These are phyloP conservation scores for Albugo candida DNA, from an alignment of 352 stramenopile genomes.

Conservation along the genomic window DNA sequence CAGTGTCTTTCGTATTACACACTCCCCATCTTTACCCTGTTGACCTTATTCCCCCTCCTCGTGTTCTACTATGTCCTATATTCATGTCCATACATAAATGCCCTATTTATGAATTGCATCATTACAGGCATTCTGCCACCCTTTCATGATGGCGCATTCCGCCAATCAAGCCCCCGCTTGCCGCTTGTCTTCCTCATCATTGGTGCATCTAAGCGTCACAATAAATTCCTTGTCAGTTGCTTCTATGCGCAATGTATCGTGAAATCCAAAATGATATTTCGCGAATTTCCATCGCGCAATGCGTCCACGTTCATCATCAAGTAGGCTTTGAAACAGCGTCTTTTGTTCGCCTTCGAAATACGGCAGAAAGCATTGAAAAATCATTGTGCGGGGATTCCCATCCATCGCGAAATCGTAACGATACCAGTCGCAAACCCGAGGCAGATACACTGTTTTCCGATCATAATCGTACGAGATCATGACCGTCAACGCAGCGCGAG, in stretches of 20 bases:
- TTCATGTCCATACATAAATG: too few species aligned
- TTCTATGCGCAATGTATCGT: constrained; percentile 5
- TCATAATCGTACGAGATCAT: constrained; percentile 22
- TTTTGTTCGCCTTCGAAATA: constrained; percentile 16
- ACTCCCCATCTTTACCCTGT: too few species aligned
- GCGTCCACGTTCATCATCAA: constrained; percentile 13
- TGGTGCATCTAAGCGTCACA: too few species aligned
- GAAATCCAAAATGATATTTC: constrained; percentile 36
- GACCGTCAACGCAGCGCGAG: constrained; percentile 7
- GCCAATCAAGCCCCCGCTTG: too few species aligned
- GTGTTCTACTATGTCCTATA: too few species aligned
- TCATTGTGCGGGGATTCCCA: constrained; percentile 1
- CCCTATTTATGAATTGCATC: too few species aligned
- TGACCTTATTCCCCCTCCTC: too few species aligned
- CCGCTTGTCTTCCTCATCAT: too few species aligned
- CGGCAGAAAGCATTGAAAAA: constrained; percentile 13
- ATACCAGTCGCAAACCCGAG: constrained; percentile 41
- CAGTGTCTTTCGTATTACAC: too few species aligned
- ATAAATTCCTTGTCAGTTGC: too few species aligned
- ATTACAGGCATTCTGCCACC: too few species aligned
- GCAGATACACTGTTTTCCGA: constrained; percentile 13
- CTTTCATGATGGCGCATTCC: too few species aligned
- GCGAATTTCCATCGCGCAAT: constrained; percentile 25
- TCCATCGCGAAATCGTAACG: constrained; percentile 18
- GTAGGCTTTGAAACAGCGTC: constrained; percentile 18